Evolutionary conservation across 306 rosid species (phyloP), one percentile per base, ranked within the genome.

Genomic region (Astragalus glycyphyllos): DNA sequence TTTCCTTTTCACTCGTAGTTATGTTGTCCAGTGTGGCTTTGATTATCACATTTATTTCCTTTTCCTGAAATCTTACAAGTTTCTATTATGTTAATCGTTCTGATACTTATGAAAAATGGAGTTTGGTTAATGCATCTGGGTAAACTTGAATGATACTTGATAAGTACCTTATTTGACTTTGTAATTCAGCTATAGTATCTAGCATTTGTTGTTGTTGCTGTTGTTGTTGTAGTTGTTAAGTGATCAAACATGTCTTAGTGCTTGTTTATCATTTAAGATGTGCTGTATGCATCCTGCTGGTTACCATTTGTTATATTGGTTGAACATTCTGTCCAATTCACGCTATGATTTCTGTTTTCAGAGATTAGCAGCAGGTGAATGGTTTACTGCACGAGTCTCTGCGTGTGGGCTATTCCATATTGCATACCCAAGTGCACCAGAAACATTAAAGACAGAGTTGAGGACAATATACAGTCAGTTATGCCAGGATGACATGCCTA

Each of bases 401-500:
- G 89, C 97, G 15, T 94, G 98, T 83, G 98, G 98, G 49, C 78
- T 94, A 57, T 89, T 90, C 77, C 98, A 94, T 78, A 91, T 94
- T 78, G 98, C 96, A 7, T 94, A 91, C 74, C 84, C 89, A 20
- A 90, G 97, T 72, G 98, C 98, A 16, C 86, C 91, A 13, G 97
- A 94, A 44, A 67, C 79, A 11, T 75, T 84, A 62, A 94, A 89
- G 89, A 79, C 91, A 6, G 98, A 94, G 76, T 75, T 90, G 64
- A 86, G 98, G 64, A 82, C 98, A 49, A 83, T 85, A 51, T 94
- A 94, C 84, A 85, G 85, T 75, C 97, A 94, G 63, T 82, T 91
- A 83, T 94, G 98, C 85, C 97, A 89, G 85, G 98, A 94, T 82
- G 98, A 94, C 83, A 90, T 91, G 98, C 98, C 98, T 23, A 94